Evolutionary conservation across 495 filamentous ascomycete species (phyloP).

Genomic region (Elasticomyces elasticus): DNA sequence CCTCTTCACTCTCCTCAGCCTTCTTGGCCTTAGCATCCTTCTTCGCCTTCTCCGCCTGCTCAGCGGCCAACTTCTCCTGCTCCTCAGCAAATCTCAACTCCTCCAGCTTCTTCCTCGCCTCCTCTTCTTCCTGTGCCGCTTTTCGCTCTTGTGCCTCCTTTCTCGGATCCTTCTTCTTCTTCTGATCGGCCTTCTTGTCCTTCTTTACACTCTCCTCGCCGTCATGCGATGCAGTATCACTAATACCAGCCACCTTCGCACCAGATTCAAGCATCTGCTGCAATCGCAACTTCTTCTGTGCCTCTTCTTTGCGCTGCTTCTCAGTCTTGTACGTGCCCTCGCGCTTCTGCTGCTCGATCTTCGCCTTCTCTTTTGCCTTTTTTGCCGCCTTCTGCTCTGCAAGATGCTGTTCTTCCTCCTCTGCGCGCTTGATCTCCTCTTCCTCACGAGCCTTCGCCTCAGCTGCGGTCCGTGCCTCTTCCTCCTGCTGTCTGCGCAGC

Average conservation of each 20-base stretch:
- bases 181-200: slow-evolving; percentile 50
- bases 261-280: slow-evolving; percentile 84
- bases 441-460: slow-evolving; percentile 66
- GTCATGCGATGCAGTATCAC: slow-evolving; percentile 31
- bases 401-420: slow-evolving; percentile 63
- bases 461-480: slow-evolving; percentile 53
- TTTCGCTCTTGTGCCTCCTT: slow-evolving; percentile 47
- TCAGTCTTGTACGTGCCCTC: slow-evolving; percentile 94
- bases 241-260: slow-evolving; percentile 67
- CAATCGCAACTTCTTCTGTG: slow-evolving; percentile 71
- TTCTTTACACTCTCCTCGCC: slow-evolving; percentile 56
- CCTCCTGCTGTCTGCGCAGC: slow-evolving; percentile 62
- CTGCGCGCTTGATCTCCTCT: slow-evolving; percentile 55
- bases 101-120: slow-evolving; percentile 38
- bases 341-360: slow-evolving; percentile 86
- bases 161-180: slow-evolving; percentile 44
- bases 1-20: slow-evolving; percentile 44
- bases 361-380: slow-evolving; percentile 94
- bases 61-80: slow-evolving; percentile 43
- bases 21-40: slow-evolving; percentile 52
- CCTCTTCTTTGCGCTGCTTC: slow-evolving; percentile 80
- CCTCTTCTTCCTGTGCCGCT: slow-evolving; percentile 47
- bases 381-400: slow-evolving; percentile 67
- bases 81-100: slow-evolving; percentile 33
- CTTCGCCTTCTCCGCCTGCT: slow-evolving; percentile 35